These are phyloP conservation scores for Globisporangium paddicum DNA, from an alignment of 352 stramenopile genomes.

Conservation along the genomic window DNA sequence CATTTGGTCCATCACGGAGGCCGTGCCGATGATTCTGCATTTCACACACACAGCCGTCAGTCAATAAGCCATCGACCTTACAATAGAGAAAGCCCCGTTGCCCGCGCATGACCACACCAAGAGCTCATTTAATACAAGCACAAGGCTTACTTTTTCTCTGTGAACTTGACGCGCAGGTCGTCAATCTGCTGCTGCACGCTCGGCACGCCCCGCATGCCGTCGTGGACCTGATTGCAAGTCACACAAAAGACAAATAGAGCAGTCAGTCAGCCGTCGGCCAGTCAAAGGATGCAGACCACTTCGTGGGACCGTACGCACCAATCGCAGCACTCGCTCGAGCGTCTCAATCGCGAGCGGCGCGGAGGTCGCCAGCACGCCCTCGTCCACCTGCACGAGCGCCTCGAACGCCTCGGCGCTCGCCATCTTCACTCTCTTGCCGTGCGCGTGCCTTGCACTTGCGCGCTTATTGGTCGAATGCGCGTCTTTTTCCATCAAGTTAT, in stretches of 20 bases:
- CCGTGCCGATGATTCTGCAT: conserved; percentile 36
- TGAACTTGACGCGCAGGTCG: conserved; percentile 40
- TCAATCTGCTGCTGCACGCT: conserved; percentile 35
- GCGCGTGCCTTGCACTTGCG: background rate
- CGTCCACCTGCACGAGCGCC: conserved; percentile 59
- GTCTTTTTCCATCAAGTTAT: too few relatives aligned
- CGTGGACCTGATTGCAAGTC: conserved; percentile 27
- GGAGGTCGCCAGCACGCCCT: conserved; percentile 58
- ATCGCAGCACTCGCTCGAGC: conserved; percentile 44
- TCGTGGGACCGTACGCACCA: too few relatives aligned
- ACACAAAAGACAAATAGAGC: too few relatives aligned
- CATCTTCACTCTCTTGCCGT: background rate
- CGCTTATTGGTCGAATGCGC: too few relatives aligned
- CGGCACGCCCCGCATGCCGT: conserved; percentile 32
- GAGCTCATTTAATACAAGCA: background rate
- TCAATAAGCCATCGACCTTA: background rate
- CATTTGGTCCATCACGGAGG: conserved; percentile 36
- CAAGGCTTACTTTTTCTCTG: conserved; percentile 46
- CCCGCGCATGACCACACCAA: background rate
- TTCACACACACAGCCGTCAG: background rate
- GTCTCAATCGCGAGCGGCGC: conserved; percentile 39
- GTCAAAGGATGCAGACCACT: too few relatives aligned
- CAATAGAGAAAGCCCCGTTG: background rate
- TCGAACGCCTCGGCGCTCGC: conserved; percentile 35
- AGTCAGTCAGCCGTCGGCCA: too few relatives aligned